These are phyloP conservation scores for Neofusicoccum sp. DNA, from an alignment of 2,329 filamentous ascomycete species.

Conservation along the genomic window DNA sequence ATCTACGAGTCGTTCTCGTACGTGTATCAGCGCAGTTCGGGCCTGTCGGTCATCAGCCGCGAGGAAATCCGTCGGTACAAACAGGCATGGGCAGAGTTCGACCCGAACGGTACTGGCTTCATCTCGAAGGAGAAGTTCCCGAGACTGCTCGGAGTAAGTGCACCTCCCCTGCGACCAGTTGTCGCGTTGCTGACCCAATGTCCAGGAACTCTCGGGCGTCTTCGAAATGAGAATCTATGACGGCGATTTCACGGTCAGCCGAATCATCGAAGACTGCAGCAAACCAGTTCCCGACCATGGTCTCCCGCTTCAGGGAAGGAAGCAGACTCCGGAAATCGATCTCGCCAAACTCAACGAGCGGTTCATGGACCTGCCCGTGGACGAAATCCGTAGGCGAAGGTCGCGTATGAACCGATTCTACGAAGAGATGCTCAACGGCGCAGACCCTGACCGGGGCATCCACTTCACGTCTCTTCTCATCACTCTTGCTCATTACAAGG, in stretches of 20 bases:
- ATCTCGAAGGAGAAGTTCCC: slow-evolving; percentile 90
- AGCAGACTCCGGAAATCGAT: slow-evolving; percentile 57
- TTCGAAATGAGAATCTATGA: slow-evolving; percentile 98
- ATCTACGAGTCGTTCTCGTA: slow-evolving; percentile 99
- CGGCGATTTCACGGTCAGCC: slow-evolving; percentile 80
- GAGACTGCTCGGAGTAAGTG: slow-evolving; percentile 70
- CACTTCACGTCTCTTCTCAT: slow-evolving; percentile 89
- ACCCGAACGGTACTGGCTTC: slow-evolving; percentile 86
- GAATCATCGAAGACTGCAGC: slow-evolving; percentile 81
- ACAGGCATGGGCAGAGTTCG: slow-evolving; percentile 94
- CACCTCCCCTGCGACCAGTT: background rate
- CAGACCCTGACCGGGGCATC: slow-evolving; percentile 85
- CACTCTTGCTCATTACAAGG: slow-evolving; percentile 96
- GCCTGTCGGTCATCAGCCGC: slow-evolving; percentile 83
- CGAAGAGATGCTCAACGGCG: slow-evolving; percentile 91
- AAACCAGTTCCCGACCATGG: slow-evolving; percentile 53
- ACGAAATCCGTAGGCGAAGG: slow-evolving; percentile 71
- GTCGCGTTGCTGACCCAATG: background rate
- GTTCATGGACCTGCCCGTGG: slow-evolving; percentile 69
- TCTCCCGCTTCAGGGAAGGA: slow-evolving; percentile 45
- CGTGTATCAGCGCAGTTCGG: slow-evolving; percentile 93
- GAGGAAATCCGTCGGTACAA: slow-evolving; percentile 97
- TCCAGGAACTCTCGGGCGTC: slow-evolving; percentile 78
- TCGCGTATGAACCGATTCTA: slow-evolving; percentile 90
- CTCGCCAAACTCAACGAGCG: slow-evolving; percentile 72